A percentile compares a stretch with the other conserved stretches of the same genome.
These are phyloP conservation scores for Vigna trinervia DNA, from an alignment of 306 rosid species.

Conservation along the genomic window DNA sequence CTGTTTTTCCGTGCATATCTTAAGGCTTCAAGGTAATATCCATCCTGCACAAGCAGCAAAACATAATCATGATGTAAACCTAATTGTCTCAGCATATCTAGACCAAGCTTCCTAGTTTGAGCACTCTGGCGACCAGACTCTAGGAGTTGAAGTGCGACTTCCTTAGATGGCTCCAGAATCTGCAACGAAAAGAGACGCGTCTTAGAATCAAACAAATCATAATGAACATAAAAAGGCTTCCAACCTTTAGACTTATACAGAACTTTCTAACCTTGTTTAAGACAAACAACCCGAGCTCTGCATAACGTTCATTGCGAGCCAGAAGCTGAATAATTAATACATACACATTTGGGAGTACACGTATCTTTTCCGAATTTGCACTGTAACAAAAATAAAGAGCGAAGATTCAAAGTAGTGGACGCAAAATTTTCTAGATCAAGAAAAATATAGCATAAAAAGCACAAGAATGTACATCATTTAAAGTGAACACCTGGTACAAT, in stretches of 20 bases:
- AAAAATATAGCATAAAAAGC: constrained; percentile 27
- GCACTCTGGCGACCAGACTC: constrained; percentile 86
- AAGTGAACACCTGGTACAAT: constrained; percentile 25
- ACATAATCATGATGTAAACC: constrained; percentile 92
- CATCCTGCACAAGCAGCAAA: constrained; percentile 82
- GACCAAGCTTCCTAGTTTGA: constrained; percentile 86
- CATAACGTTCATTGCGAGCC: constrained; percentile 77
- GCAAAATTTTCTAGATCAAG: constrained; percentile 20
- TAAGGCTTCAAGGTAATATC: constrained; percentile 91
- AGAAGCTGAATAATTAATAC: constrained; percentile 79
- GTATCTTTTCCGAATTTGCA: constrained; percentile 78
- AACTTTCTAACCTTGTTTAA: constrained; percentile 72
- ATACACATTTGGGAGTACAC: constrained; percentile 69
- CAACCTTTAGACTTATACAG: constrained; percentile 24
- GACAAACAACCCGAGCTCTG: constrained; percentile 86
- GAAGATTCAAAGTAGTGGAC: constrained; percentile 19
- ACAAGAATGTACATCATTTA: constrained; percentile 36
- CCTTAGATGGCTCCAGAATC: constrained; percentile 94
- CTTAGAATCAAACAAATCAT: constrained; percentile 43
- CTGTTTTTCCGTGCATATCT: constrained; percentile 77
- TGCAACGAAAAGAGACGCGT: constrained; percentile 46
- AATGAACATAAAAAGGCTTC: constrained; percentile 24
- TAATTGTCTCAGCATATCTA: constrained; percentile 92
- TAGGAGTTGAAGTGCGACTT: constrained; percentile 89
- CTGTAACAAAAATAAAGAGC: constrained; percentile 59